phyloP scores from a whole-genome alignment of 2,329 filamentous ascomycete species.

The Incumbomyces delicatus region DNA sequence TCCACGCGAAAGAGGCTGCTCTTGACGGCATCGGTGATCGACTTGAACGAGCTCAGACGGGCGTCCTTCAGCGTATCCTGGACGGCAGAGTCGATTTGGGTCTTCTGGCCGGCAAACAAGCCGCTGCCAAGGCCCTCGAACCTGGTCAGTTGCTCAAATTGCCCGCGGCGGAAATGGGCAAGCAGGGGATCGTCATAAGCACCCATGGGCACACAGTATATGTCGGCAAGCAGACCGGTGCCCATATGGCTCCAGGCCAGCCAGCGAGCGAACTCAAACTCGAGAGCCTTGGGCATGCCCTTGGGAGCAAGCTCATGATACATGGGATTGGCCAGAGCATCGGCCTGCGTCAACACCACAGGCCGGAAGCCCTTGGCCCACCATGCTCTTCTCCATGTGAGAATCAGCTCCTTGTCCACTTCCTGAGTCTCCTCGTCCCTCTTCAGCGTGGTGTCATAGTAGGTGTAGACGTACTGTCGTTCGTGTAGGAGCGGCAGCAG shows the following conservation, averaged over 20 bases:
- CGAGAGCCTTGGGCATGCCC: slow-evolving; percentile 52
- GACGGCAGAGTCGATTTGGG: slow-evolving; percentile 54
- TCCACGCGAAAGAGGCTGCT: slow-evolving; percentile 57
- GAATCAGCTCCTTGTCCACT: slow-evolving; percentile 67
- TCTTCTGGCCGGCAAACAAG: slow-evolving; percentile 61
- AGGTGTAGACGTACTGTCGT: slow-evolving; percentile 76
- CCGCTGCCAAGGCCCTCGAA: slow-evolving; percentile 63
- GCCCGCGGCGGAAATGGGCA: slow-evolving; percentile 61
- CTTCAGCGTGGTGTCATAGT: slow-evolving; percentile 62
- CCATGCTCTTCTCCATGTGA: slow-evolving; percentile 88
- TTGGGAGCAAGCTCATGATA: slow-evolving; percentile 60
- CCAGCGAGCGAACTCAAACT: slow-evolving; percentile 70
- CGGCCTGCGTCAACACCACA: slow-evolving; percentile 65
- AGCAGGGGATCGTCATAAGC: slow-evolving; percentile 62
- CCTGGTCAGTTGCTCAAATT: slow-evolving; percentile 62
- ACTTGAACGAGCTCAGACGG: slow-evolving; percentile 48
- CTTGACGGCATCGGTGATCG: slow-evolving; percentile 53
- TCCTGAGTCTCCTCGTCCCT: slow-evolving; percentile 56
- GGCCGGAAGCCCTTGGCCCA: slow-evolving; percentile 90
- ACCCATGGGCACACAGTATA: slow-evolving; percentile 77
- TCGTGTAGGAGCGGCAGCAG: slow-evolving; percentile 66
- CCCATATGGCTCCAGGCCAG: slow-evolving; percentile 89
- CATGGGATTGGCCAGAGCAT: slow-evolving; percentile 73
- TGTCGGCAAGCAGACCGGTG: slow-evolving; percentile 68
- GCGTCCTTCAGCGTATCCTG: slow-evolving; percentile 49